A percentile compares a stretch with the other conserved stretches of the same genome.
These are phyloP conservation scores for Phytophthora nicotianae DNA, from an alignment of 352 stramenopile genomes.

Conservation along the genomic window DNA sequence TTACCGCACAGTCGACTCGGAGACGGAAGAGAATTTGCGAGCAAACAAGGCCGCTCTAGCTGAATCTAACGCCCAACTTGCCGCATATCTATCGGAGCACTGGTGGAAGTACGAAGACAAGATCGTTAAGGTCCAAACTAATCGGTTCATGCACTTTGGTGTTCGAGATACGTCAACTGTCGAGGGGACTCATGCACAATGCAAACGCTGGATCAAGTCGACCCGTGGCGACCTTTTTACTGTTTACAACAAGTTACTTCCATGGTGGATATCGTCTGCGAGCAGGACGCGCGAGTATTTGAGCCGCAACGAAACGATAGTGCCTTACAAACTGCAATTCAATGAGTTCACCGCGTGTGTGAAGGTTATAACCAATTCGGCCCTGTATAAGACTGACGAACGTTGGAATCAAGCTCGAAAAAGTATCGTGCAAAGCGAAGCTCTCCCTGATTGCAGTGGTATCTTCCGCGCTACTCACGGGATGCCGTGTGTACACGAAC, in stretches of 20 bases:
- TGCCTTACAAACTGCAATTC: conserved; percentile 1
- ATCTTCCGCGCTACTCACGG: neutral
- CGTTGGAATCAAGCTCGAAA: neutral
- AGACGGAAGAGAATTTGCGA: neutral
- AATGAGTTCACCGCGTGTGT: neutral
- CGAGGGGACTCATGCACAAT: neutral
- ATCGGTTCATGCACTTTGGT: neutral
- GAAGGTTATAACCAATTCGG: conserved; percentile 4
- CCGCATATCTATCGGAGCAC: neutral
- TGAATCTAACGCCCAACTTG: neutral
- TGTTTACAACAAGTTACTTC: conserved; percentile 10
- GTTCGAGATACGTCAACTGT: no score
- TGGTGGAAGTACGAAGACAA: conserved; percentile 4
- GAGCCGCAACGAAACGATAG: neutral
- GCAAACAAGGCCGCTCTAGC: neutral
- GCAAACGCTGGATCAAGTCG: conserved; percentile 3
- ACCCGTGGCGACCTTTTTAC: conserved; percentile 7
- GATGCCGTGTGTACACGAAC: neutral
- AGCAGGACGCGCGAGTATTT: neutral
- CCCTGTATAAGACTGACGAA: neutral
- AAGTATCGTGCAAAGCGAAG: neutral
- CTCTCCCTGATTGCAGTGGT: neutral
- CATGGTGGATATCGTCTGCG: conserved; percentile 1
- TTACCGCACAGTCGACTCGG: neutral
- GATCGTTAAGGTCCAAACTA: conserved; percentile 1